Conservation (phyloP, 2,329 filamentous ascomycete genomes). For the Lecanicillium sp. region DNA sequence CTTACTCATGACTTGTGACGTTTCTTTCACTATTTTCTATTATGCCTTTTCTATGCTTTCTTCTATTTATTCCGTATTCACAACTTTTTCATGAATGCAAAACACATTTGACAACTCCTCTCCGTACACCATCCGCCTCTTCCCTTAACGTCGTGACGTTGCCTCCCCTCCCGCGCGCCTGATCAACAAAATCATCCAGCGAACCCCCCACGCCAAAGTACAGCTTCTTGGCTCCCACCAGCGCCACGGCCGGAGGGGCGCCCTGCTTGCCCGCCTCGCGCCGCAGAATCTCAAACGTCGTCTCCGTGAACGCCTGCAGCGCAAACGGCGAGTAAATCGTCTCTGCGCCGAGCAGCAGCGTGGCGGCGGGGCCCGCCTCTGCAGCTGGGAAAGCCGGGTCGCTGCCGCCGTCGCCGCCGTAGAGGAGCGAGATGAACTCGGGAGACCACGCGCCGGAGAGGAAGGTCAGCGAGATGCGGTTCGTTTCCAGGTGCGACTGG, state of each 20-base stretch:
- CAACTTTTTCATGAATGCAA: conserved; percentile 23
- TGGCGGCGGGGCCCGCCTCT: conserved; percentile 24
- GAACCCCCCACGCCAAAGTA: conserved; percentile 85
- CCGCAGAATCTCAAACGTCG: conserved; percentile 53
- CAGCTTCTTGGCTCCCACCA: conserved; percentile 70
- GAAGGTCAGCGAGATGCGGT: conserved; percentile 54
- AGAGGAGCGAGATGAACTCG: conserved; percentile 56
- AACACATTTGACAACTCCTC: conserved; percentile 51
- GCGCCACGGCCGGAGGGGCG: conserved; percentile 41
- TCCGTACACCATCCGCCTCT: conserved; percentile 54
- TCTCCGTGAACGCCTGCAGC: conserved; percentile 61
- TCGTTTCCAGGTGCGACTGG: conserved; percentile 41
- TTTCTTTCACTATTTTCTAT: neutral
- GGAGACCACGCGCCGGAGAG: conserved; percentile 71
- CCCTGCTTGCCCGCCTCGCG: conserved; percentile 31
- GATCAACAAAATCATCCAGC: conserved; percentile 64
- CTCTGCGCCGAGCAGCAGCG: conserved; percentile 65
- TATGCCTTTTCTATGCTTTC: neutral
- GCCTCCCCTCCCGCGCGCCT: conserved; percentile 43
- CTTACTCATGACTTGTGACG: too few species aligned
- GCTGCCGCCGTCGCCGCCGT: too few species aligned
- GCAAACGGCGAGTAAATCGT: conserved; percentile 78
- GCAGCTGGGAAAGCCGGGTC: too few species aligned
- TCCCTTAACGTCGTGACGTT: conserved; percentile 47
- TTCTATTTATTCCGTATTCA: neutral